Conservation (phyloP, 257 asterid species). For the Cynanchum wilfordii region DNA sequence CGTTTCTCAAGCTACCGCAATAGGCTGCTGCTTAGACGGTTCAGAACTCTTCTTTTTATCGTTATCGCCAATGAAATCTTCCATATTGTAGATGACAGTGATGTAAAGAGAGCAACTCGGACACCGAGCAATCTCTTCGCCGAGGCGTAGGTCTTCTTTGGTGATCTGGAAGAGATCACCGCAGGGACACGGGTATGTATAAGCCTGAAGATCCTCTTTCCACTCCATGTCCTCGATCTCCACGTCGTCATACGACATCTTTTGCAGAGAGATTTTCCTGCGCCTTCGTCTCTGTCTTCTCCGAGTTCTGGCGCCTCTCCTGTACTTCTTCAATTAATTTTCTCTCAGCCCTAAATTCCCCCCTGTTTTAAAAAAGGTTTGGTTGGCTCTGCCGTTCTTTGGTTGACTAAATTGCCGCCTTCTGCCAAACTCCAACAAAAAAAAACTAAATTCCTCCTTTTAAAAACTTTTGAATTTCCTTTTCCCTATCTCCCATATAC, state of each 20-base stretch:
- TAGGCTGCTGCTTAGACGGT: conserved; percentile 53
- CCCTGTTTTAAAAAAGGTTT: background rate
- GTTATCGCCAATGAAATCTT: conserved; percentile 52
- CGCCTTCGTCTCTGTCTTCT: background rate
- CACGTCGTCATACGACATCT: conserved; percentile 95
- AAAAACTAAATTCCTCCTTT: too few species aligned
- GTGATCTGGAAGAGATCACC: conserved; percentile 91
- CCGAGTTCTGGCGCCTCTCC: background rate
- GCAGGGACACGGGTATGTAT: conserved; percentile 91
- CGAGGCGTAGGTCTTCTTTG: conserved; percentile 66
- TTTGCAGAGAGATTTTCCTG: background rate
- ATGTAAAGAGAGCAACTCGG: conserved; percentile 92
- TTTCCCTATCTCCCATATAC: too few species aligned
- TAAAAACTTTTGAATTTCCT: too few species aligned
- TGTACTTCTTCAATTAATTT: background rate
- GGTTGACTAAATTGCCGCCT: too few species aligned
- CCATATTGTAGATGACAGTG: conserved; percentile 74
- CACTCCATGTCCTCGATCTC: conserved; percentile 99
- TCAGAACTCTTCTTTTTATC: conserved; percentile 34
- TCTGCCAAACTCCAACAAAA: too few species aligned
- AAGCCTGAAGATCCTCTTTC: conserved; percentile 71
- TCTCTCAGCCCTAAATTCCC: background rate
- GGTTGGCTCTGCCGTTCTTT: background rate
- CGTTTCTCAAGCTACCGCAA: conserved; percentile 62
- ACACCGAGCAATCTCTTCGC: conserved; percentile 91